These are phyloP conservation scores for Chamaecyparis obtusa DNA, from an alignment of 75 land plant genomes.

Conservation along the genomic window DNA sequence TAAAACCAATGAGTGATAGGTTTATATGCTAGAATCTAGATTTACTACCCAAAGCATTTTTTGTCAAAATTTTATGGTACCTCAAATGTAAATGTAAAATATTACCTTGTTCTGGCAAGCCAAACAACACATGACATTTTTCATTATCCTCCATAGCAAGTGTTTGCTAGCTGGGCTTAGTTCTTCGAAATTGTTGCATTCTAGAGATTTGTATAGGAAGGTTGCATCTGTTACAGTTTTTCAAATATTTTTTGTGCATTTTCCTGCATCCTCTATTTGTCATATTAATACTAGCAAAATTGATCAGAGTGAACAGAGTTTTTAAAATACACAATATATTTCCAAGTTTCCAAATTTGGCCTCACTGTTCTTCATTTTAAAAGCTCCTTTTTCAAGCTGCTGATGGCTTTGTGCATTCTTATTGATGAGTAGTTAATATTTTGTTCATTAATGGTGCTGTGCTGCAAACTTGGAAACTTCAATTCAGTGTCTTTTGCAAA, in stretches of 20 bases:
- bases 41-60: neutral
- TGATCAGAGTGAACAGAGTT: neutral
- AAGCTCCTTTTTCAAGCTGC: neutral
- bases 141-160: neutral
- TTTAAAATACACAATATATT: neutral
- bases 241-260: neutral
- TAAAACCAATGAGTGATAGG: neutral
- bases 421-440: neutral
- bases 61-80: neutral
- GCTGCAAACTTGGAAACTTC: neutral
- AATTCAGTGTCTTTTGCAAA: neutral
- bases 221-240: neutral
- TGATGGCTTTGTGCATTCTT: neutral
- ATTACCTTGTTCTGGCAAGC: neutral
- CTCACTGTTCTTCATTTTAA: neutral
- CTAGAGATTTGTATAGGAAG: neutral
- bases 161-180: neutral
- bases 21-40: neutral
- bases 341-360: neutral
- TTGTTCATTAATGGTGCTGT: neutral
- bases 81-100: neutral
- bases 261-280: neutral
- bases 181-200: neutral
- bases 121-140: neutral
- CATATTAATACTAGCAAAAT: neutral